Base-by-base conservation (phyloP, 129 eudicot species). In the Sambucus nigra region DNA sequence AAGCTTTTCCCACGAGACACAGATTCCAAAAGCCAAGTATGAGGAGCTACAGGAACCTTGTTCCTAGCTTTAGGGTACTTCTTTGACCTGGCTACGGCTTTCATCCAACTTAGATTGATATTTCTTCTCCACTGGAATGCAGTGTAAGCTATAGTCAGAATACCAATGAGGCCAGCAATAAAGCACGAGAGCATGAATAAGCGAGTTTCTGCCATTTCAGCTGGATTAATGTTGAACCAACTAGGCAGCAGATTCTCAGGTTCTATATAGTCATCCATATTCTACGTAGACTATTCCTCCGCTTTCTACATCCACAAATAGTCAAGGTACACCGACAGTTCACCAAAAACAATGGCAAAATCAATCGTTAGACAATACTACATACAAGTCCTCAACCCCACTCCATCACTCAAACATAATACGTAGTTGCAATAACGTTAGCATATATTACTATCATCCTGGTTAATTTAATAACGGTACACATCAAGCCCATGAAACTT, bases 71-170 rank as follows among this genome's bases (percentile, higher is more conserved):
- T 92, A 1, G 99, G 99, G 65, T 86, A 82, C 67, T 86, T 92
- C 77, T 92, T 92, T 67, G 94, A 82, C 74, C 82, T 79, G 24
- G 94, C 94, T 33, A 86, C 75, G 51, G 99, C 99, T 77, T 80
- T 86, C 99, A 92, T 77, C 78, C 91, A 82, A 66, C 78, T 86
- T 35, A 80, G 60, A 61, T 79, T 86, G 53, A 78, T 92, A 67
- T 86, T 92, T 66, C 96, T 92, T 78, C 99, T 86, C 96, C 94
- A 92, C 53, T 92, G 99, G 60, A 82, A 86, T 50, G 99, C 96
- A 38, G 99, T 92, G 53, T 82, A 86, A 40, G 73, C 67, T 46
- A 92, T 92, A 61, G 96, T 92, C 24, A 92, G 50, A 47, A 92
- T 74, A 41, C 99, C 99, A 31, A 92, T 75, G 58, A 82, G 65